These are phyloP conservation scores for Kuraishia molischiana DNA, from an alignment of 805 yeast genomes.

Conservation along the genomic window DNA sequence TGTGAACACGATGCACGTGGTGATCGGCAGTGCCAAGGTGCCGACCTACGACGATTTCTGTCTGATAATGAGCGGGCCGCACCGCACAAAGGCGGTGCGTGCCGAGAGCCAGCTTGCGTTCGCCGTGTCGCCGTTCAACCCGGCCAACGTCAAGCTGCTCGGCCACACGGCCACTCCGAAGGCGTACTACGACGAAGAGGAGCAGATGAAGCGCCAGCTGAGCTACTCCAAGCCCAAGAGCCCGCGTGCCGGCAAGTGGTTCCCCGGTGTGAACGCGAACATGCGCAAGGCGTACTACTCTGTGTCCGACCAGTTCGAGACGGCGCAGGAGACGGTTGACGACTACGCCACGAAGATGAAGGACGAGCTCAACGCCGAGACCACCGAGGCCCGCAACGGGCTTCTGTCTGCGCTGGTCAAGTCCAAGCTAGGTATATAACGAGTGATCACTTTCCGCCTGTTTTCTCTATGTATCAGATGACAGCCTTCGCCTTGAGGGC, in stretches of 20 bases:
- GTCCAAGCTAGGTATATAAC: conserved; percentile 34
- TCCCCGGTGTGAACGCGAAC: conserved; percentile 1
- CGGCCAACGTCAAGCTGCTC: conserved; percentile 14
- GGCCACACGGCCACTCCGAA: background rate
- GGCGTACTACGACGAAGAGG: conserved; percentile 4
- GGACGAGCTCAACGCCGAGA: conserved; percentile 41
- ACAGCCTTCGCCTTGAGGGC: conserved; percentile 40
- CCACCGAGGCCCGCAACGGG: conserved; percentile 39
- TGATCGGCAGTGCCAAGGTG: conserved; percentile 56
- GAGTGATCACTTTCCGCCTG: background rate
- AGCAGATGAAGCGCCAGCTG: conserved; percentile 10
- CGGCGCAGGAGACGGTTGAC: conserved; percentile 42
- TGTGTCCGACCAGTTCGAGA: conserved; percentile 41
- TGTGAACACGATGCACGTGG: conserved; percentile 76
- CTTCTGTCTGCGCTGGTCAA: conserved; percentile 41
- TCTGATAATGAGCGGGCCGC: conserved; percentile 60
- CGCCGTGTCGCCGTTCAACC: conserved; percentile 28
- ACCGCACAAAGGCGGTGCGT: conserved; percentile 50
- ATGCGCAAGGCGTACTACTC: conserved; percentile 27
- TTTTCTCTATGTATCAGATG: background rate
- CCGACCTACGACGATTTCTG: conserved; percentile 58
- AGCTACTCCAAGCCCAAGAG: conserved; percentile 36
- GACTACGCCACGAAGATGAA: conserved; percentile 47
- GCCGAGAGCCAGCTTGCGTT: conserved; percentile 52
- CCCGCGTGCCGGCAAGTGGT: conserved; percentile 12